Percentiles rank a stretch among this genome's conserved stretches.
Conservation (phyloP, 129 eudicot species). For the Kitagawia praeruptora region DNA sequence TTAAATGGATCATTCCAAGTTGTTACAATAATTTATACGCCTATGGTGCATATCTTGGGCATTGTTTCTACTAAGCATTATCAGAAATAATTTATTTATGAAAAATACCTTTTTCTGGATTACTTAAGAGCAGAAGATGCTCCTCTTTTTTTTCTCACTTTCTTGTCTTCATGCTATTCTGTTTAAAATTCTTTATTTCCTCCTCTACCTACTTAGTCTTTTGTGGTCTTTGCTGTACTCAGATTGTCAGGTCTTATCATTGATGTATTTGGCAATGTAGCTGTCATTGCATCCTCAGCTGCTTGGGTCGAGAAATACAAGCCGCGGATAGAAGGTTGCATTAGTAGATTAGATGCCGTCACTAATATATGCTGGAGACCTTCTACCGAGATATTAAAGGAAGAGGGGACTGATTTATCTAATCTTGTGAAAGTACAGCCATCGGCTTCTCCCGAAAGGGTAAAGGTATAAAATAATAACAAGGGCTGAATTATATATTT, state of each 20-base stretch:
- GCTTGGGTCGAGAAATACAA: constrained; percentile 96
- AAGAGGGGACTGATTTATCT: constrained; percentile 69
- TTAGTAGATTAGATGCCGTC: constrained; percentile 36
- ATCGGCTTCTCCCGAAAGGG: constrained; percentile 33
- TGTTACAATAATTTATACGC: no score
- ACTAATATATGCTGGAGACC: constrained; percentile 72
- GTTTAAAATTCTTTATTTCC: background rate
- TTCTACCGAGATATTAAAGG: constrained; percentile 73
- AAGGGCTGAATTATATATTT: background rate
- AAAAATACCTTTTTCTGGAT: background rate
- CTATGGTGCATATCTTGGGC: no score
- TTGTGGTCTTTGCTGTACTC: constrained; percentile 8
- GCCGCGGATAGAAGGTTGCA: constrained; percentile 53
- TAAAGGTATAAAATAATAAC: constrained; percentile 40
- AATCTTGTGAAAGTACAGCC: constrained; percentile 31
- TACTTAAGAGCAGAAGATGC: background rate
- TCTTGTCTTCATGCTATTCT: background rate
- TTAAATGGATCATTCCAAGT: no score
- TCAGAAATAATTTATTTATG: no score
- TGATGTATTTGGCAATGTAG: constrained; percentile 82
- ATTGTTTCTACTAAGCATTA: no score
- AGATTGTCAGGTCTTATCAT: constrained; percentile 93
- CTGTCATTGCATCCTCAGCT: constrained; percentile 90
- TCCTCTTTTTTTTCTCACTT: background rate
- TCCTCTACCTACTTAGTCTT: background rate